Conservation (phyloP, 805 yeast species). For the Yarrowia porcina region DNA sequence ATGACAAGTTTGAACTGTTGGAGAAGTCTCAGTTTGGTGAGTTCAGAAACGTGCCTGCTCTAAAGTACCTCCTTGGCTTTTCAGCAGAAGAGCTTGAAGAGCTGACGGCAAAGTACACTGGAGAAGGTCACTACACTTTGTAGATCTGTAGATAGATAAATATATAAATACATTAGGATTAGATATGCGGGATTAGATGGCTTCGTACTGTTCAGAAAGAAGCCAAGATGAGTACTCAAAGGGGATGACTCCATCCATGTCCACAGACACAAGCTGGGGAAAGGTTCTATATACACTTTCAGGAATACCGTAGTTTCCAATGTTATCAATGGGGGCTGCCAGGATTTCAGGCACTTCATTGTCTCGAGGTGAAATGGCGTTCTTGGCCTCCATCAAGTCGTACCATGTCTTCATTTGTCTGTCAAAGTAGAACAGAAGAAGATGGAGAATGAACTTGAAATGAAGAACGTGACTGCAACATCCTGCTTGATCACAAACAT, state of each 20-base stretch:
- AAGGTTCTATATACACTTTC: constrained; percentile 23
- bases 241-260: constrained; percentile 21
- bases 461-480: constrained; percentile 35
- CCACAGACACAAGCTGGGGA: constrained; percentile 23
- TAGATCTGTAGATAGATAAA: neutral
- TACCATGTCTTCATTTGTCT: constrained; percentile 29
- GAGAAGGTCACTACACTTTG: constrained; percentile 1
- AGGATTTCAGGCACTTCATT: neutral
- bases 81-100: neutral
- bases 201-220: constrained; percentile 7
- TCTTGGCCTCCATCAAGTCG: constrained; percentile 18
- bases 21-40: neutral
- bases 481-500: constrained; percentile 32
- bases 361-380: constrained; percentile 9
- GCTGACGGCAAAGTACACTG: neutral
- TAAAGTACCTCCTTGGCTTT: neutral
- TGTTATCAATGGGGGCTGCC: neutral
- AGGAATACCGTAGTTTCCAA: constrained; percentile 19
- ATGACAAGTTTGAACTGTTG: neutral
- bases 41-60: neutral
- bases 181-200: neutral
- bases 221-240: constrained; percentile 23
- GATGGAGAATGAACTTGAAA: constrained; percentile 36
- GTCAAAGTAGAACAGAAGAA: constrained; percentile 38
- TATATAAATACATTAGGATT: neutral